A percentile compares a stretch with the other conserved stretches of the same genome.
Conservation (phyloP, 2,329 filamentous ascomycete species). For the Escovopsis sp. region DNA sequence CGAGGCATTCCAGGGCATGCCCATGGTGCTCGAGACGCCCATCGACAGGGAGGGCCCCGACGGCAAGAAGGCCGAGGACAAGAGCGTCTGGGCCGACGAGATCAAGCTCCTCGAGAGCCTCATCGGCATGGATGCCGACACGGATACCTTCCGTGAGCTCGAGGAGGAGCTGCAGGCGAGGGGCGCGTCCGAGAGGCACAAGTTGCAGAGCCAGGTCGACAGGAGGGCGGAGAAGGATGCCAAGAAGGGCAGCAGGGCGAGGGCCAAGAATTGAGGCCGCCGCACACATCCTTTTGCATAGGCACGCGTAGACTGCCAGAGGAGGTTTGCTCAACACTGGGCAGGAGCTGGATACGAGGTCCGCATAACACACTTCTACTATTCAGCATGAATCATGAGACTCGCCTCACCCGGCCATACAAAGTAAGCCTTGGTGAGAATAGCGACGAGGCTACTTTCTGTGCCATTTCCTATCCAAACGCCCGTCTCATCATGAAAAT, state of each 20-base stretch:
- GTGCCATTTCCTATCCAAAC: too few relatives aligned
- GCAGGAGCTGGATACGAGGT: too few relatives aligned
- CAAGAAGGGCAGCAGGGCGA: conserved; percentile 20
- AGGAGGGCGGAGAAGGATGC: conserved; percentile 51
- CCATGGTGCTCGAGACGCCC: conserved; percentile 94
- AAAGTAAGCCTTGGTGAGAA: too few relatives aligned
- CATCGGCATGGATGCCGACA: conserved; percentile 66
- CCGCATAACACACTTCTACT: too few relatives aligned
- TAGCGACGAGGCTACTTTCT: too few relatives aligned
- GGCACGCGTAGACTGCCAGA: conserved; percentile 4
- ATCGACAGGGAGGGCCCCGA: conserved; percentile 56
- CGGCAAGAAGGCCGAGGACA: conserved; percentile 61
- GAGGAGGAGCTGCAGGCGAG: conserved; percentile 51
- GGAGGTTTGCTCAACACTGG: not conserved
- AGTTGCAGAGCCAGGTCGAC: conserved; percentile 66
- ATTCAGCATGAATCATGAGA: too few relatives aligned
- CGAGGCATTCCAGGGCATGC: conserved; percentile 56
- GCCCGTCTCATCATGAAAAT: too few relatives aligned
- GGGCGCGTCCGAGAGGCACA: conserved; percentile 57
- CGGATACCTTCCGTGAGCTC: conserved; percentile 53
- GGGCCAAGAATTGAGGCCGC: conserved; percentile 17
- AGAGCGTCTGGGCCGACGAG: conserved; percentile 75
- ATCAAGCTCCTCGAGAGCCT: conserved; percentile 88
- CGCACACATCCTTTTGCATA: too few relatives aligned
- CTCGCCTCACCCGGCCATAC: too few relatives aligned